phyloP scores from a whole-genome alignment of 345 rosid genomes.

The Abelmoschus esculentus region DNA sequence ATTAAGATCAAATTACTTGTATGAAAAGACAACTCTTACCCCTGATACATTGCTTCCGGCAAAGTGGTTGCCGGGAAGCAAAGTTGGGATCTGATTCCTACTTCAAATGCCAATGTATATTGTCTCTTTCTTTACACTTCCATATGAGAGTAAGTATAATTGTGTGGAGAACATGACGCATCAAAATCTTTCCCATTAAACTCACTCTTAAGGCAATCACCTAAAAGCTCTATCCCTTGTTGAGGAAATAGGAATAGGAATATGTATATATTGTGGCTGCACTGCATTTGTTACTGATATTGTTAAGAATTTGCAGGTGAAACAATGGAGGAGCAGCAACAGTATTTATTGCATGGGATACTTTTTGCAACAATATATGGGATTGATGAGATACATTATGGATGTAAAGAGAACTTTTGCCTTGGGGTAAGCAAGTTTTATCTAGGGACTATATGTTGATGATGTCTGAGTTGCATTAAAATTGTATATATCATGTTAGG shows the following conservation, averaged over 20 bases:
- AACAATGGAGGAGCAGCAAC: slow-evolving; percentile 7
- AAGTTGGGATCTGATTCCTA: slow-evolving; percentile 31
- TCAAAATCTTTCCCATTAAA: not conserved
- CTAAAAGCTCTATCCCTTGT: too few relatives aligned
- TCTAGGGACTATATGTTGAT: too few relatives aligned
- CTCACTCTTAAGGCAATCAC: too few relatives aligned
- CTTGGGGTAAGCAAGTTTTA: slow-evolving; percentile 24
- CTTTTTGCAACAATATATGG: slow-evolving; percentile 42
- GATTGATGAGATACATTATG: slow-evolving; percentile 34
- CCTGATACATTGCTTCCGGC: not conserved
- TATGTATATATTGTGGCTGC: too few relatives aligned
- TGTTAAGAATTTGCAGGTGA: not conserved
- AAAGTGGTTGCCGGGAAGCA: slow-evolving; percentile 17
- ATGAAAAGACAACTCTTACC: not conserved
- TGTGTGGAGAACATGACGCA: not conserved
- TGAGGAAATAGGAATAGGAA: too few relatives aligned
- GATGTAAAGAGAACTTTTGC: slow-evolving; percentile 35
- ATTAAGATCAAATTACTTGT: not conserved
- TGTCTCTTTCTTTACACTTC: slow-evolving; percentile 15
- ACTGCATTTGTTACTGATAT: not conserved
- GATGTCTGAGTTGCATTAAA: too few relatives aligned
- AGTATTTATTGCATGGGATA: slow-evolving; percentile 51
- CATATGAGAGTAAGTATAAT: not conserved
- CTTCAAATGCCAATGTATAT: not conserved
- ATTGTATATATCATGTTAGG: not conserved